Percentiles rank a stretch among this genome's conserved stretches.
phyloP scores from a whole-genome alignment of 2,329 filamentous ascomycete species.

The Conoideocrella luteorostrata region DNA sequence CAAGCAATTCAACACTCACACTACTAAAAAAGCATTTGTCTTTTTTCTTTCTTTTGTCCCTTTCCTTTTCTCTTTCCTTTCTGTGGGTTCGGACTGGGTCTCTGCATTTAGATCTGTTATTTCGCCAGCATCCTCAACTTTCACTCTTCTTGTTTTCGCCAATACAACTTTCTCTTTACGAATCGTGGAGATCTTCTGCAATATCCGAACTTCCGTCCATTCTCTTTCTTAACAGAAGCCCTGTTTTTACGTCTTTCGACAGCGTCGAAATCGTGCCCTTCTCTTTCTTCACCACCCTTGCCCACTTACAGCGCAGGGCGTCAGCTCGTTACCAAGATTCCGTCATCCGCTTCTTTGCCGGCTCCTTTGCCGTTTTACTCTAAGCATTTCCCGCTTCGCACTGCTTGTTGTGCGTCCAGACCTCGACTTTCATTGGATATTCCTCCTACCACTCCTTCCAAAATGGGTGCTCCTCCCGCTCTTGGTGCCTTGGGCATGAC shows the following conservation, averaged over 20 bases:
- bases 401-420: slow-evolving; percentile 28
- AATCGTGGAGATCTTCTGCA: background rate
- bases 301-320: background rate
- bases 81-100: slow-evolving; percentile 18
- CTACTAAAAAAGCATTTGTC: slow-evolving; percentile 9
- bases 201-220: slow-evolving; percentile 7
- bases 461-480: slow-evolving; percentile 42
- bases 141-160: slow-evolving; percentile 12
- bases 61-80: slow-evolving; percentile 18
- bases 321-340: slow-evolving; percentile 23
- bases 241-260: background rate
- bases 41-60: slow-evolving; percentile 8
- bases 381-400: slow-evolving; percentile 35
- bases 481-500: slow-evolving; percentile 70
- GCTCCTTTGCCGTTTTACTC: slow-evolving; percentile 33
- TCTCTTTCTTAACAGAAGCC: slow-evolving; percentile 2
- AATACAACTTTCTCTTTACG: background rate
- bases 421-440: slow-evolving; percentile 39
- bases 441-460: slow-evolving; percentile 21
- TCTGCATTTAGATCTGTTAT: slow-evolving; percentile 17
- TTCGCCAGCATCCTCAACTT: slow-evolving; percentile 13
- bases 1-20: background rate
- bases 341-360: slow-evolving; percentile 21
- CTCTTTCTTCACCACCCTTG: too few species aligned
- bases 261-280: background rate